Base-by-base conservation (phyloP, 2,329 filamentous ascomycete species). In the Penicillium sp. region DNA sequence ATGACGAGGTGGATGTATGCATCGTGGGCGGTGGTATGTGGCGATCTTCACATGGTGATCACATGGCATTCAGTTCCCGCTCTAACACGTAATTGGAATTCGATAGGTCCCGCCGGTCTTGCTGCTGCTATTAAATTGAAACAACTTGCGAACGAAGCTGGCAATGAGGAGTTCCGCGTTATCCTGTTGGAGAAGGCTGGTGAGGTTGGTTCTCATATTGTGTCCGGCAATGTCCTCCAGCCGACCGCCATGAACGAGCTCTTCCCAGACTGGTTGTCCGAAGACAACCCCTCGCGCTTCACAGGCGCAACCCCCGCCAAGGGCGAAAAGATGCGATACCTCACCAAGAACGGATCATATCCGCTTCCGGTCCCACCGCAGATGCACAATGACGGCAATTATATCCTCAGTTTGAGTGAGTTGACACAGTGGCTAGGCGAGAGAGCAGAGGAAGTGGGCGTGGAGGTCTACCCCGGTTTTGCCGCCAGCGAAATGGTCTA, bases 371-470 rank as follows among this genome's bases (percentile, higher is more conserved):
- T 88, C 13, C 95, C 95, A 45, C 95, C 95, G 31, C 95, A 98
- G 79, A 99, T 99, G 95, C 86, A 93, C 80, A 99, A 99, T 74
- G 86, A 96, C 69, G 95, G 95, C 65, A 99, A 99, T 78, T 98
- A 96, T 75, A 99, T 99, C 65, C 87, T 99, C 70, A 96, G 91
- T 70, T 79, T 99, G 69, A 98, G 96, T 75, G 91, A 98, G 75
- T 89, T 99, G 70, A 90, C 90, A 56, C 96, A 93, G 77, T 99
- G 95, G 95, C 82, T 99, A 2, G 93, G 91, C 48, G 95, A 98
- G 73, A 86, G 93, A 48, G 95, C 95, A n/a, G 95, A 99, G 77
- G 95, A 98, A 77, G 72, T 96, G 29, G 95, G 95, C 31, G 95
- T 99, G 27, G 95, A 99, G 77, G 86, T 99, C 13, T 99, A 98